Evolutionary conservation across 345 rosid species (phyloP).

Genomic region (Linum tenue): DNA sequence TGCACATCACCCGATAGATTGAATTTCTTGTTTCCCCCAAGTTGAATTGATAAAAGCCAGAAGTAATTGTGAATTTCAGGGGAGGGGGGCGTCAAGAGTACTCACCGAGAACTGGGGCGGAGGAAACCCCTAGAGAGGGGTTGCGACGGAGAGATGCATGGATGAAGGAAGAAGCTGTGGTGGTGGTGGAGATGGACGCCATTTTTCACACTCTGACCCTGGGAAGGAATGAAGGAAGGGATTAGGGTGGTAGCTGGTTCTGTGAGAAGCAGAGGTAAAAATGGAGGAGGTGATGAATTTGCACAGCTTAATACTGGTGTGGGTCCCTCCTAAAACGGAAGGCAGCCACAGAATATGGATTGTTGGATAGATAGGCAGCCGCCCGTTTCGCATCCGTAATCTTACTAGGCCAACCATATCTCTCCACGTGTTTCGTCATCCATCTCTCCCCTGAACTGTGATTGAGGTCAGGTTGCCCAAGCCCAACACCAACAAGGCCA

Average conservation of each 20-base stretch:
- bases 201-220: slow-evolving; percentile 19
- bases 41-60: not conserved
- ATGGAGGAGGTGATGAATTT: not conserved
- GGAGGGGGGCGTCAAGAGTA: not conserved
- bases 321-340: not conserved
- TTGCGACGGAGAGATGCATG: slow-evolving; percentile 36
- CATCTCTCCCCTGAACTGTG: not conserved
- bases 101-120: slow-evolving; percentile 57
- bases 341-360: slow-evolving; percentile 8
- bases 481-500: no score
- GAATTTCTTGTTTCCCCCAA: no score
- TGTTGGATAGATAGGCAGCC: slow-evolving; percentile 15
- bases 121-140: slow-evolving; percentile 27
- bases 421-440: slow-evolving; percentile 58
- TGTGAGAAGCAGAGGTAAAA: not conserved
- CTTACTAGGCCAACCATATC: slow-evolving; percentile 38
- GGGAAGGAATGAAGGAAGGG: slow-evolving; percentile 5
- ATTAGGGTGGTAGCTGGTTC: not conserved
- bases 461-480: not conserved
- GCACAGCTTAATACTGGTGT: slow-evolving; percentile 1
- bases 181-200: slow-evolving; percentile 46
- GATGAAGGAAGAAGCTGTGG: slow-evolving; percentile 42
- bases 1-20: slow-evolving; percentile 11
- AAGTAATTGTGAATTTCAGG: not conserved
- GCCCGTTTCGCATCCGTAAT: slow-evolving; percentile 44